These are phyloP conservation scores for Clavaria fumosa DNA, from an alignment of 768 basidiomycete species.

Conservation along the genomic window DNA sequence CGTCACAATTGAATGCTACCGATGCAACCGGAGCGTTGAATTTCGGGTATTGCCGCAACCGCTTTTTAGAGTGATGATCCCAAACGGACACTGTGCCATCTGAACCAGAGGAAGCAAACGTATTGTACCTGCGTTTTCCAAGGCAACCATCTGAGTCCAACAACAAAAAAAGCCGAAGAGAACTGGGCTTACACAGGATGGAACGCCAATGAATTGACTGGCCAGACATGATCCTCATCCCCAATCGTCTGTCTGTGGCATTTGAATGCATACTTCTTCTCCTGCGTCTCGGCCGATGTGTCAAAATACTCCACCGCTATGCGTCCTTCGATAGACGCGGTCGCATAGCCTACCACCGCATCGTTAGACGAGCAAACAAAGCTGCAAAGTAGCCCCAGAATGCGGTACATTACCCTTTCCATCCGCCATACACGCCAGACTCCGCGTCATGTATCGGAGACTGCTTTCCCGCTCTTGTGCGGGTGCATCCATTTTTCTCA, in stretches of 20 bases:
- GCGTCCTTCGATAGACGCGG: slow-evolving; percentile 85
- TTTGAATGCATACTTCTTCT: slow-evolving; percentile 89
- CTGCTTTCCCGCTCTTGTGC: slow-evolving; percentile 81
- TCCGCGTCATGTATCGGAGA: slow-evolving; percentile 88
- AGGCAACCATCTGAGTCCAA: neutral
- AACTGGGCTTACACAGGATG: slow-evolving; percentile 53
- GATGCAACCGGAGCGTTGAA: slow-evolving; percentile 62
- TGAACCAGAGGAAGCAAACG: slow-evolving; percentile 90
- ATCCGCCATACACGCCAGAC: slow-evolving; percentile 82
- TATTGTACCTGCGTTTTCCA: slow-evolving; percentile 68
- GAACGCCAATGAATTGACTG: slow-evolving; percentile 90
- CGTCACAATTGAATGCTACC: slow-evolving; percentile 72
- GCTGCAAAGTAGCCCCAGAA: neutral
- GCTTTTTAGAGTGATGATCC: slow-evolving; percentile 95
- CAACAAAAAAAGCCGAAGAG: neutral
- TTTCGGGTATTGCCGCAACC: slow-evolving; percentile 79
- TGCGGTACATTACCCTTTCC: slow-evolving; percentile 52
- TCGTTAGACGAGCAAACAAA: neutral
- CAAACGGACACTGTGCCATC: slow-evolving; percentile 91
- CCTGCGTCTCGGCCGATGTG: slow-evolving; percentile 57
- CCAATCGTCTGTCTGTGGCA: slow-evolving; percentile 86
- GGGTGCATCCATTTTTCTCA: slow-evolving; percentile 61
- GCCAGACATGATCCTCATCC: slow-evolving; percentile 91
- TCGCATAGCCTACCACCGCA: slow-evolving; percentile 59
- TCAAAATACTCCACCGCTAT: slow-evolving; percentile 98